These are phyloP conservation scores for Phialophora verrucosa DNA, from an alignment of 2,329 filamentous ascomycete species.

Conservation along the genomic window DNA sequence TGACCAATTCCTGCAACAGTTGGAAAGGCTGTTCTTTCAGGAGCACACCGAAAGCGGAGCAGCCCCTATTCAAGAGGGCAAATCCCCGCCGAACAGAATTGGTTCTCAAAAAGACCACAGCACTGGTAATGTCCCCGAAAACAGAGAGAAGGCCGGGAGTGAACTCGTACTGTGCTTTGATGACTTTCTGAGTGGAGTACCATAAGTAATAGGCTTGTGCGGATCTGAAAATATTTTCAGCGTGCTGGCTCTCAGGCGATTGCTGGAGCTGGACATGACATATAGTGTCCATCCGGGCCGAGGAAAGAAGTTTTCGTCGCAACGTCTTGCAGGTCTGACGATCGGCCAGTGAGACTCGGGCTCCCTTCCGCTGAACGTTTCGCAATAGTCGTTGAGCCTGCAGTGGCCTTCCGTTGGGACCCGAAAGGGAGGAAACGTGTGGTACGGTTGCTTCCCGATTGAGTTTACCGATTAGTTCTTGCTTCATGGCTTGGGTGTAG, in stretches of 20 bases:
- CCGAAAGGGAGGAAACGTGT: background rate
- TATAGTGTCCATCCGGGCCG: background rate
- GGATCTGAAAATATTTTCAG: background rate
- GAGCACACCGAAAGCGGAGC: background rate
- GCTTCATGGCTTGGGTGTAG: constrained; percentile 10
- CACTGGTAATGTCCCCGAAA: background rate
- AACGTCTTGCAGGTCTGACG: background rate
- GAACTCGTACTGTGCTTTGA: background rate
- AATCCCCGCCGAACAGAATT: constrained; percentile 3
- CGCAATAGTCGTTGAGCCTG: constrained; percentile 8
- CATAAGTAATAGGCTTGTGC: constrained; percentile 7
- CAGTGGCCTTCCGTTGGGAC: background rate
- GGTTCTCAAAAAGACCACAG: background rate
- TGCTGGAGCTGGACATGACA: constrained; percentile 2
- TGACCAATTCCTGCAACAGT: background rate
- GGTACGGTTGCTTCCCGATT: background rate
- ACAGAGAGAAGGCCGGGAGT: background rate
- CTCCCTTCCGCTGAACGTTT: constrained; percentile 1
- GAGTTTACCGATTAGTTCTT: constrained; percentile 2
- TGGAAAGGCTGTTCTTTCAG: constrained; percentile 7
- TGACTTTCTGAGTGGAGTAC: background rate
- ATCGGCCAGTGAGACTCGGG: background rate
- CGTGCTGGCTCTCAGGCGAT: background rate
- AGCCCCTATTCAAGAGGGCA: constrained; percentile 1
- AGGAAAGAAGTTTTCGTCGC: background rate